A percentile compares a stretch with the other conserved stretches of the same genome.
phyloP scores from a whole-genome alignment of 441 rosid species.

The Pelargonium myrrhifolium region DNA sequence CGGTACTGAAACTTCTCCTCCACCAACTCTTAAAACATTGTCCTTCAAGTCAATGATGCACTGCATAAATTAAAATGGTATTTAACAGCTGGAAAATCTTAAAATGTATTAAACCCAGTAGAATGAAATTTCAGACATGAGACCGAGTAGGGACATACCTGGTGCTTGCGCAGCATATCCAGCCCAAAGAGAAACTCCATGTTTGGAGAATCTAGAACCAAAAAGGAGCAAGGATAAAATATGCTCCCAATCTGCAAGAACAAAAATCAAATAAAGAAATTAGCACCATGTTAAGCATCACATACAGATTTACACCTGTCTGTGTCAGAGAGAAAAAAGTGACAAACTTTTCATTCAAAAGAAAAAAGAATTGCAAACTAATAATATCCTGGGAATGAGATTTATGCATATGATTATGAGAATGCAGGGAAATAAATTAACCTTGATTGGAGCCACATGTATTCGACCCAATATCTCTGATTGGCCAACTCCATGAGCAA shows the following conservation, averaged over 20 bases:
- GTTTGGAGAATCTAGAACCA: constrained; percentile 87
- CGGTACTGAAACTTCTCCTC: constrained; percentile 96
- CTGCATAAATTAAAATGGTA: constrained; percentile 29
- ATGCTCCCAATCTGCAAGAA: constrained; percentile 67
- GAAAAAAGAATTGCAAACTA: background rate
- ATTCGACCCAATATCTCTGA: constrained; percentile 93
- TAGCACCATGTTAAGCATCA: background rate
- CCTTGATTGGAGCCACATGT: constrained; percentile 97
- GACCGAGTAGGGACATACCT: constrained; percentile 42
- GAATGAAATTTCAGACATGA: background rate
- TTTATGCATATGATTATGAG: background rate
- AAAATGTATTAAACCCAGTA: background rate
- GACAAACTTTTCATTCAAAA: background rate
- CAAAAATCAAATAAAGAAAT: constrained; percentile 13
- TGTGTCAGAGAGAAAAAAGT: background rate
- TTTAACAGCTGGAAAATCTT: background rate
- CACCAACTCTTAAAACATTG: constrained; percentile 80
- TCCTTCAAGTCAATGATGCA: constrained; percentile 89
- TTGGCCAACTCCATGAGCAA: constrained; percentile 98
- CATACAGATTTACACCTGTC: background rate
- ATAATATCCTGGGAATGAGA: background rate
- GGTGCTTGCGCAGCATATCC: constrained; percentile 99
- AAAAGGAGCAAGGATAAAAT: constrained; percentile 85
- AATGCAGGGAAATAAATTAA: constrained; percentile 13
- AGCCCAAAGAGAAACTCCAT: constrained; percentile 97